These are phyloP conservation scores for Vaccinium myrtillus DNA, from an alignment of 148 eudicot genomes.

Conservation along the genomic window DNA sequence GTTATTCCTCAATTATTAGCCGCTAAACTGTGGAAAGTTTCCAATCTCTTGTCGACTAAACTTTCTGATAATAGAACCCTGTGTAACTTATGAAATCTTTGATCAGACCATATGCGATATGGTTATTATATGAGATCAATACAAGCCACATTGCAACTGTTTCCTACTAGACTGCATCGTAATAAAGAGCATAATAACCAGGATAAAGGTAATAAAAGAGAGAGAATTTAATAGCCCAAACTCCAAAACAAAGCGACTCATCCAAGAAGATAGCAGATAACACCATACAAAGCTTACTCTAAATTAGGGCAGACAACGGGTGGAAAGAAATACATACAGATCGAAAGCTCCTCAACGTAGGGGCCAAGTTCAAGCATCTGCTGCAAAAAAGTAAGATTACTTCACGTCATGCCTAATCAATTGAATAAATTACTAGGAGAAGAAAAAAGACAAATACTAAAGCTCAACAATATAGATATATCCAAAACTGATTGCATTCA, in stretches of 20 bases:
- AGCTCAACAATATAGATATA: neutral
- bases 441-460: neutral
- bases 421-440: too few relatives aligned
- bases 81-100: neutral
- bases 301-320: neutral
- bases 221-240: neutral
- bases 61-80: neutral
- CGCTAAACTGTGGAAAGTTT: neutral
- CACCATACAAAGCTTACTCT: neutral
- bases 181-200: neutral
- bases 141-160: neutral
- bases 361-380: slow-evolving; percentile 85
- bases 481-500: slow-evolving; percentile 1
- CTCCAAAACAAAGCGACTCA: neutral
- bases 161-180: neutral
- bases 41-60: neutral
- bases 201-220: neutral
- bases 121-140: neutral
- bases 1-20: neutral
- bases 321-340: slow-evolving; percentile 9
- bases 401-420: slow-evolving; percentile 11
- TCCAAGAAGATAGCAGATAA: neutral
- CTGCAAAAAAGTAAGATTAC: slow-evolving; percentile 40
- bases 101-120: neutral
- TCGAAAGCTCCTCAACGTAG: slow-evolving; percentile 81